A percentile compares a stretch with the other conserved stretches of the same genome.
phyloP scores from a whole-genome alignment of 495 filamentous ascomycete genomes.

The Xylaria castorea region DNA sequence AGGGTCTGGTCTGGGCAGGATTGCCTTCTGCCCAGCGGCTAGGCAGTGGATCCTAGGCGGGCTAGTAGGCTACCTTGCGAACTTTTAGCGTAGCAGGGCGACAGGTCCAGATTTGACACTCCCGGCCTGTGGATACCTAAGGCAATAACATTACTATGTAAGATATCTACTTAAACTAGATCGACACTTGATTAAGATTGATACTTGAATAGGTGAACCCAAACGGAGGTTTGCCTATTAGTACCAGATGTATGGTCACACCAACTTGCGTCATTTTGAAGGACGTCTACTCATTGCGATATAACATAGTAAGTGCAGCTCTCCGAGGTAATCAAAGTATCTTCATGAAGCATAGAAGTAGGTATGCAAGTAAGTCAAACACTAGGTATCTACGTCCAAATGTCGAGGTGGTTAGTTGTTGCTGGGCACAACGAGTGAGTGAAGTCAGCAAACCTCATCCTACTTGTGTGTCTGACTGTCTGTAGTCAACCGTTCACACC shows the following conservation, averaged over 20 bases:
- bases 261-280: neutral
- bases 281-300: too few species aligned
- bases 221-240: neutral
- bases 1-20: neutral
- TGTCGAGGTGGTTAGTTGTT: neutral
- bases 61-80: neutral
- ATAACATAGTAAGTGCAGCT: too few species aligned
- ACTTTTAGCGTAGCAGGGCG: constrained; percentile 3
- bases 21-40: neutral
- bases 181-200: too few species aligned
- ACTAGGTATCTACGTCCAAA: too few species aligned
- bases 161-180: too few species aligned
- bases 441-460: neutral
- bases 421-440: too few species aligned
- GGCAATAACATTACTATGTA: neutral
- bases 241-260: neutral
- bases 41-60: neutral
- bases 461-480: neutral
- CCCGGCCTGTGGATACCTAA: neutral
- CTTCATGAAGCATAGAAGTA: too few species aligned
- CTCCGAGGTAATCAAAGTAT: too few species aligned
- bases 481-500: neutral
- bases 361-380: too few species aligned
- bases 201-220: neutral
- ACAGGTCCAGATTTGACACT: neutral